phyloP scores from a whole-genome alignment of 306 rosid genomes.

The Argentina anserina region DNA sequence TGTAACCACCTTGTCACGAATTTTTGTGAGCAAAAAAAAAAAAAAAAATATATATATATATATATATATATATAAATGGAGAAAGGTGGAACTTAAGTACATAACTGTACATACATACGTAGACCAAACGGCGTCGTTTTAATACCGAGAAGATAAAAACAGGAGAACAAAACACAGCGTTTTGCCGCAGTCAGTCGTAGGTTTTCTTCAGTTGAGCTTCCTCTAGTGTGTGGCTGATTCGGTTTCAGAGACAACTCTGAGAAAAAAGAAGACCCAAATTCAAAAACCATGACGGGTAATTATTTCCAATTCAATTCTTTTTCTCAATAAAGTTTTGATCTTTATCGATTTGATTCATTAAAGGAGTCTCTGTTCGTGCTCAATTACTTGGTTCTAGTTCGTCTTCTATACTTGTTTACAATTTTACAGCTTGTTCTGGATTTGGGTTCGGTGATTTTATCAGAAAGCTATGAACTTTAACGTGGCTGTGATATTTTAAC shows the following conservation, averaged over 20 bases:
- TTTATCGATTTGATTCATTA: not conserved
- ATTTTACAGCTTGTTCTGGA: not conserved
- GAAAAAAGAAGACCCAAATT: conserved; percentile 8
- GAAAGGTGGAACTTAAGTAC: too few species aligned
- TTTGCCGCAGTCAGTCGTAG: not conserved
- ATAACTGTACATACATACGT: too few species aligned
- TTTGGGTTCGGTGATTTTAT: not conserved
- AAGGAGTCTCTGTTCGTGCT: not conserved
- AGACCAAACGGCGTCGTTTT: too few species aligned
- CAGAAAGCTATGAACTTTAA: not conserved
- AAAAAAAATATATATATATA: too few species aligned
- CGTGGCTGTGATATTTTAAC: not conserved
- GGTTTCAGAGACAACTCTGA: conserved; percentile 12
- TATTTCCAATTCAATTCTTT: not conserved
- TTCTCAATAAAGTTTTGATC: not conserved
- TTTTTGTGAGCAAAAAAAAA: too few species aligned
- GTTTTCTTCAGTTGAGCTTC: not conserved
- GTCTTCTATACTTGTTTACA: not conserved
- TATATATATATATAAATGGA: too few species aligned
- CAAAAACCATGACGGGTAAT: conserved; percentile 61
- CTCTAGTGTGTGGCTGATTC: not conserved
- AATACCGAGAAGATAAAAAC: not conserved
- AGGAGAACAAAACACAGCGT: not conserved
- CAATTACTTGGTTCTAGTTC: not conserved
- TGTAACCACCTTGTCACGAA: too few species aligned